Conservation (phyloP, 2,329 filamentous ascomycete species). For the Thielaviopsis musarum region DNA sequence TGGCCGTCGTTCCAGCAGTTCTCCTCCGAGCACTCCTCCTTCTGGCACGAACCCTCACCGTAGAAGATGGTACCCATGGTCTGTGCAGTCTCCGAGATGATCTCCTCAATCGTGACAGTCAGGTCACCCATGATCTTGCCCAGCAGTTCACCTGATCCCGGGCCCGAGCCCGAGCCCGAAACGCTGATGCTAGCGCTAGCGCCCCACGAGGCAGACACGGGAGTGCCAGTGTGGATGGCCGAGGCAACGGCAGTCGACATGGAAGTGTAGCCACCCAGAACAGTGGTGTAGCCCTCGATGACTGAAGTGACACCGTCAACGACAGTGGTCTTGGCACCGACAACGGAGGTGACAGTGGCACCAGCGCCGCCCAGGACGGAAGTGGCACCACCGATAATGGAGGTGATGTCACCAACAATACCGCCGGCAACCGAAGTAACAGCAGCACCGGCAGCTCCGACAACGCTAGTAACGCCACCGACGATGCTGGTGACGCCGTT, state of each 20-base stretch:
- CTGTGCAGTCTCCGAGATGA: neutral
- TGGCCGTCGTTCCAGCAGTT: neutral
- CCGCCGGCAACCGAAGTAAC: too few relatives aligned
- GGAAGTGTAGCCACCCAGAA: neutral
- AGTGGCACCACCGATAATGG: neutral
- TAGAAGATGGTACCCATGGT: slow-evolving; percentile 6
- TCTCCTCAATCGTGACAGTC: neutral
- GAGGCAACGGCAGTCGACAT: neutral
- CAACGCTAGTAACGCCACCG: neutral
- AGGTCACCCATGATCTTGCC: neutral
- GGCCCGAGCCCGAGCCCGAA: neutral
- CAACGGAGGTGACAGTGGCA: neutral
- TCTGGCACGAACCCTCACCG: slow-evolving; percentile 3
- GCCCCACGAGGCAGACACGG: neutral
- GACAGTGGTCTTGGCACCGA: neutral
- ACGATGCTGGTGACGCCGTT: neutral
- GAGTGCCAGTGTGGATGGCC: neutral
- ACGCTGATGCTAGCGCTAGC: neutral
- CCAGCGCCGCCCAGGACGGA: neutral
- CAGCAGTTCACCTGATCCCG: neutral
- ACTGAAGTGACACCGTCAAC: too few relatives aligned
- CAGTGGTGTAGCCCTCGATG: neutral
- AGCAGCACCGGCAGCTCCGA: neutral
- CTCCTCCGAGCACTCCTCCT: slow-evolving; percentile 3
- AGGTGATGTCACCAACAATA: too few relatives aligned